These are phyloP conservation scores for Coprinopsis sp. DNA, from an alignment of 768 basidiomycete genomes.

Conservation along the genomic window DNA sequence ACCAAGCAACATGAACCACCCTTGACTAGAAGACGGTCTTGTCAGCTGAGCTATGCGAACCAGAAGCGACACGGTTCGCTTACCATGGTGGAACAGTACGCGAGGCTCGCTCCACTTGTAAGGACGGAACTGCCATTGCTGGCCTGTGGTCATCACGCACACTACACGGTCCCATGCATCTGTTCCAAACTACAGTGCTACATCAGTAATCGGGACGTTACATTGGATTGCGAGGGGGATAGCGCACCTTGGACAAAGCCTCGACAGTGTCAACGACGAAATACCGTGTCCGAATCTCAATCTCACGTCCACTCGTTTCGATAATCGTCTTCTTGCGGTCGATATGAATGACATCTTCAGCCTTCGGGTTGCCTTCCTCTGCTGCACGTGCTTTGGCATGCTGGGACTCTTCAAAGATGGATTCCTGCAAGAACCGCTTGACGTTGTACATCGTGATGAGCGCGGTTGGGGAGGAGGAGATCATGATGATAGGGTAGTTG, in stretches of 20 bases:
- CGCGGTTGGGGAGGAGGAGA: conserved; percentile 91
- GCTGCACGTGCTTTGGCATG: conserved; percentile 66
- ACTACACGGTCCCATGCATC: conserved; percentile 97
- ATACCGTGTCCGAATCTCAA: conserved; percentile 56
- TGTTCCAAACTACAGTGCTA: conserved; percentile 52
- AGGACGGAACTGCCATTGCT: conserved; percentile 95
- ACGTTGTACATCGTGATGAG: conserved; percentile 99
- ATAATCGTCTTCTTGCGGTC: conserved; percentile 78
- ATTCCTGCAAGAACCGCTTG: conserved; percentile 87
- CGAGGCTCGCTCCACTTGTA: conserved; percentile 97
- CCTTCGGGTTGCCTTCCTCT: conserved; percentile 64
- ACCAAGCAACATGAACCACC: conserved; percentile 95
- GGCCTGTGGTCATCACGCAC: conserved; percentile 97
- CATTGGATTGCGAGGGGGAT: not conserved
- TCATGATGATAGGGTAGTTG: conserved; percentile 92
- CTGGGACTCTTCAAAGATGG: conserved; percentile 75
- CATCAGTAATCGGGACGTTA: not conserved
- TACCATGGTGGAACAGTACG: conserved; percentile 90
- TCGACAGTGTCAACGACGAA: conserved; percentile 91
- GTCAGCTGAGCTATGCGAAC: not conserved
- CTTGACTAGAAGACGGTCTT: conserved; percentile 56
- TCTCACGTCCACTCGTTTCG: conserved; percentile 60
- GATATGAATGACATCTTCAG: conserved; percentile 85
- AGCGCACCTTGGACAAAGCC: conserved; percentile 64
- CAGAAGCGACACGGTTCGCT: not conserved